Evolutionary conservation across 192 early-diverging fungal species (phyloP), one percentile per base, ranked within the genome.

Genomic region (Backusella tarrabulga): DNA sequence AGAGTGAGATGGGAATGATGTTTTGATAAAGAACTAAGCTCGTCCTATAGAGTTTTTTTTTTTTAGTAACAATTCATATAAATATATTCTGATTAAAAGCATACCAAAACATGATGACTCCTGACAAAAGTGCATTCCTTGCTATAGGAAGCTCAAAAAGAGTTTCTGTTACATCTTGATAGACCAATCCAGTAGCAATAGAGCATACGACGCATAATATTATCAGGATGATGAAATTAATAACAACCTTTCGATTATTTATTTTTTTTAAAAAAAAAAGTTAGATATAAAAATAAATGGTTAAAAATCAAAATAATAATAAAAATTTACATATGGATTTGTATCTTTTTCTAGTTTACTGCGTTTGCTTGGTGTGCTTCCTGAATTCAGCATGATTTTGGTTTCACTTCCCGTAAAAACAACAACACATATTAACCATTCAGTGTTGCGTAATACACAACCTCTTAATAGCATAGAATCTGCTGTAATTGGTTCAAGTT

Each of bases 1-100:
- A 97, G 44, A 98, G 86, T 44, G 96, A 97, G 74, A 98, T 96
- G 1, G 97, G 97, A 7, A 98, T 93, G 26, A 98, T 91, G 72
- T 96, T 97, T 85, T 98, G 97, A 83, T 94, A 96, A 41, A 95
- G 82, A 79, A 97, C 94, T 67, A 98, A 79, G 63, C 90, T 88
- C 11, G 90, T 88, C 95, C 91, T 93, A 79, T 11, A 17, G 15
- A 17, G 2, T 44, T 44, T 5, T 34, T 15, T 21, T 36, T 63
- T 42, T 19, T 23, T 12, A 15, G 12, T 63, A 69, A 3, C 36
- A 75, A 9, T 40, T 54, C 14, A 21, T 12, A 26, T 74, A 15
- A 17, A 50, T n/a, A 19, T 35, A 11, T 11, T 72, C 9, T 67
- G 42, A 42, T 66, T 72, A 68, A 73, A 60, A 44, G 15, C 19